Conservation (phyloP, 2,329 filamentous ascomycete genomes). For the Pyrenochaeta sp. region DNA sequence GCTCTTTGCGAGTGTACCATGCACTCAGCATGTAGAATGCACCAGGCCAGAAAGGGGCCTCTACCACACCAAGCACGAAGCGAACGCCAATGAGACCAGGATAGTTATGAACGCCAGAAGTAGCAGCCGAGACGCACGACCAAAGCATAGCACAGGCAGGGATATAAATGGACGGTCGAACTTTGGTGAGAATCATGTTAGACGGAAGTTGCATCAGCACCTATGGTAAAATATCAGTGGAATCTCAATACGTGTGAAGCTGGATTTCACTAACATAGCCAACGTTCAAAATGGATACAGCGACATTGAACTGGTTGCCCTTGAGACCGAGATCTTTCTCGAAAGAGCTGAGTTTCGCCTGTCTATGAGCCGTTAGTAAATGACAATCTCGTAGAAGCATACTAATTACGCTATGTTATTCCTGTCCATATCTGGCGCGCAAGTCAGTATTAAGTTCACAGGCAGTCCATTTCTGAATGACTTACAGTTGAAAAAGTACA, state of each 20-base stretch:
- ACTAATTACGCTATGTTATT: slow-evolving; percentile 15
- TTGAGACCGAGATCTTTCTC: slow-evolving; percentile 10
- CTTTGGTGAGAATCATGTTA: slow-evolving; percentile 63
- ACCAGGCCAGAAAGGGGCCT: slow-evolving; percentile 55
- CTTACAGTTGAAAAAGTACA: slow-evolving; percentile 15
- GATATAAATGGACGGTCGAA: slow-evolving; percentile 64
- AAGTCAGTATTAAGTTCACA: no score
- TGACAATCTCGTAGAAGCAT: no score
- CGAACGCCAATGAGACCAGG: slow-evolving; percentile 8
- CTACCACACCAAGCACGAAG: slow-evolving; percentile 18
- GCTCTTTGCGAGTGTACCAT: slow-evolving; percentile 68
- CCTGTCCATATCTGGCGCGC: slow-evolving; percentile 8
- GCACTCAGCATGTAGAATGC: slow-evolving; percentile 68
- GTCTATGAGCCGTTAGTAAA: not conserved
- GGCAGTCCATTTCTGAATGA: no score
- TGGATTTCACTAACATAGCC: no score
- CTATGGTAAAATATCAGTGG: no score
- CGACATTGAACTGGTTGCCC: slow-evolving; percentile 13
- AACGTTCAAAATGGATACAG: slow-evolving; percentile 53
- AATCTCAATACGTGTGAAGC: no score
- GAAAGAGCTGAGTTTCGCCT: slow-evolving; percentile 11
- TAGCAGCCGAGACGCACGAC: slow-evolving; percentile 8
- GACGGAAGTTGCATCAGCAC: slow-evolving; percentile 68
- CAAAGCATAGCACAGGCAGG: slow-evolving; percentile 34
- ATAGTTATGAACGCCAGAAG: not conserved